Conservation (phyloP, 805 yeast genomes). For the Metschnikowia lochheadii region DNA sequence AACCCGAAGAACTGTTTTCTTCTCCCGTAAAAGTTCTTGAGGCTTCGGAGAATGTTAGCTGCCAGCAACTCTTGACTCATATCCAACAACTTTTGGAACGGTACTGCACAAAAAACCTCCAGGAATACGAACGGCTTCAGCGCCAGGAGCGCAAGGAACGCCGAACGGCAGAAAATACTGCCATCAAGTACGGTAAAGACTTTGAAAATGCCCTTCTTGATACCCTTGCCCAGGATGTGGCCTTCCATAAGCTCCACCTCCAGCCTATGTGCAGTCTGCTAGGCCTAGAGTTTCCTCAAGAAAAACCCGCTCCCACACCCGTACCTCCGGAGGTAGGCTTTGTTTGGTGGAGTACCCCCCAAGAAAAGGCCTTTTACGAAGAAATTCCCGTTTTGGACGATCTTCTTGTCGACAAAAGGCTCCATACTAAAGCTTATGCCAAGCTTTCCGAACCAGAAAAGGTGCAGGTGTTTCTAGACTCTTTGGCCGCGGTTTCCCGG, state of each 20-base stretch:
- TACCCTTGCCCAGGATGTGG: constrained; percentile 4
- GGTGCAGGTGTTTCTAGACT: constrained; percentile 40
- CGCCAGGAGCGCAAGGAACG: not conserved
- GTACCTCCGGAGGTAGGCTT: constrained; percentile 1
- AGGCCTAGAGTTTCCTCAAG: constrained; percentile 7
- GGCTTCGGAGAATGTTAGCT: no score
- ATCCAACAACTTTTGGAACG: constrained; percentile 3
- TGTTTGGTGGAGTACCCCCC: constrained; percentile 59
- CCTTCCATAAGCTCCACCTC: constrained; percentile 5
- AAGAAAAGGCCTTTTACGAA: constrained; percentile 62
- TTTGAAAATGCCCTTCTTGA: constrained; percentile 4
- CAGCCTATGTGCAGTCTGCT: constrained; percentile 9
- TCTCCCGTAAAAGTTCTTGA: no score
- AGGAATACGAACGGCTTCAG: not conserved
- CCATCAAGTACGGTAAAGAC: constrained; percentile 2
- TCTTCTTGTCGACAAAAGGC: constrained; percentile 21
- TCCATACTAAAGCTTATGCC: not conserved
- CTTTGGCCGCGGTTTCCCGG: constrained; percentile 40
- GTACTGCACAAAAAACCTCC: not conserved
- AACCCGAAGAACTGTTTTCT: no score
- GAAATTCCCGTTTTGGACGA: constrained; percentile 43
- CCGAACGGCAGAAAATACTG: not conserved
- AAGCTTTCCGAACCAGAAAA: constrained; percentile 32
- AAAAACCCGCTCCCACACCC: constrained; percentile 19
- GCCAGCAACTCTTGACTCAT: constrained; percentile 1